A percentile compares a stretch with the other conserved stretches of the same genome.
Evolutionary conservation across 2,329 filamentous ascomycete genomes (phyloP).

Genomic region (Fusarium poae): DNA sequence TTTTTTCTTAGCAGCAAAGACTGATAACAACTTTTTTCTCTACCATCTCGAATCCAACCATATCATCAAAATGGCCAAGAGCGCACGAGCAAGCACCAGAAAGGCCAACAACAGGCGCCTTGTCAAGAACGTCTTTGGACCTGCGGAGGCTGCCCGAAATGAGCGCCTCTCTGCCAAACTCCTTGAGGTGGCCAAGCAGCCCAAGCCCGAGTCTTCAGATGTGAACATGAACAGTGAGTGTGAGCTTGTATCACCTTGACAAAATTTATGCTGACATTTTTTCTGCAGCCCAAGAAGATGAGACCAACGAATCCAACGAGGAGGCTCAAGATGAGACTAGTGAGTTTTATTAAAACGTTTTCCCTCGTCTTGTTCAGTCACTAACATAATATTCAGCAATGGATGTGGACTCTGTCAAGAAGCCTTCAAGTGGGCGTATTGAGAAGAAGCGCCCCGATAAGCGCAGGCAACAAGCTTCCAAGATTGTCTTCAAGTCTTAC

Average conservation of each 20-base stretch:
- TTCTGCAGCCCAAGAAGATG: conserved; percentile 47
- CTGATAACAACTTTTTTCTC: conserved; percentile 34
- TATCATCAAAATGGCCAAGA: conserved; percentile 81
- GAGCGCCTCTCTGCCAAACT: conserved; percentile 89
- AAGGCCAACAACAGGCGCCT: conserved; percentile 88
- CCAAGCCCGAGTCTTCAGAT: conserved; percentile 72
- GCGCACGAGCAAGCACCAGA: conserved; percentile 79
- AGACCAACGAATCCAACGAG: conserved; percentile 49
- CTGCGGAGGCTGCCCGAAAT: conserved; percentile 81
- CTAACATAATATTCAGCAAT: conserved; percentile 58
- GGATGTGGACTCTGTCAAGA: conserved; percentile 68
- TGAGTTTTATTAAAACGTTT: conserved; percentile 31
- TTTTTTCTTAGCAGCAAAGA: conserved; percentile 46
- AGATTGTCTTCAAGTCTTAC: conserved; percentile 72
- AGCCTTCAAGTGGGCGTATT: conserved; percentile 55
- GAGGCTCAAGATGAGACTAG: conserved; percentile 48
- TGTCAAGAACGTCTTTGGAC: conserved; percentile 85
- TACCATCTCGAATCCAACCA: conserved; percentile 23
- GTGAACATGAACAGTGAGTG: conserved; percentile 62
- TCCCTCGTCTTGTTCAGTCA: neutral
- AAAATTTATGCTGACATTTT: conserved; percentile 16
- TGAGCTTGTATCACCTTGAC: neutral
- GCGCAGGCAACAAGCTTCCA: conserved; percentile 66
- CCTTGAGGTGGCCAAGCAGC: conserved; percentile 81
- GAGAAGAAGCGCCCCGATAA: conserved; percentile 69